Conservation (phyloP, 2,329 filamentous ascomycete genomes). For the Chaetomium olivaceum region DNA sequence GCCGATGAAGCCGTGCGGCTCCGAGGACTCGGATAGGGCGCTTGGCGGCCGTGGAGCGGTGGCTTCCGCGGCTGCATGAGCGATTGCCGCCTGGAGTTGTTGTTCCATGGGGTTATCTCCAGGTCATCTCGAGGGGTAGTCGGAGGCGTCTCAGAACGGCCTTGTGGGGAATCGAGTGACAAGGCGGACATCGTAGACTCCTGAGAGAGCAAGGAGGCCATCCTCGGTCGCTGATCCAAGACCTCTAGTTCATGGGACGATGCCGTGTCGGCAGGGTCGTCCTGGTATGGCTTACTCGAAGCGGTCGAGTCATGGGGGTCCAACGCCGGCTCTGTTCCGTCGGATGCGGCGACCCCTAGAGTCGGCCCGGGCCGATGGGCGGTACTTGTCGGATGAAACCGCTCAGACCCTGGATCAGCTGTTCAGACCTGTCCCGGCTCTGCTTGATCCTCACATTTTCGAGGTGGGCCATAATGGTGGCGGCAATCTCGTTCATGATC, state of each 20-base stretch:
- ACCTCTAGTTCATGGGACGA: not conserved
- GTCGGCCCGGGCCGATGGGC: conserved; percentile 3
- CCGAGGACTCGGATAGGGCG: conserved; percentile 4
- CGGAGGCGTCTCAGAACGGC: conserved; percentile 23
- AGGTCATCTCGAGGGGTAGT: conserved; percentile 26
- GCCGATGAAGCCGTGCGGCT: conserved; percentile 29
- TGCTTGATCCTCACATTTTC: conserved; percentile 32
- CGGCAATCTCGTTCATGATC: conserved; percentile 33
- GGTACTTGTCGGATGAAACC: conserved; percentile 31
- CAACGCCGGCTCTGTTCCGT: not conserved
- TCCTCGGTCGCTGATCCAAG: not conserved
- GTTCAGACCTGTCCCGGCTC: conserved; percentile 31
- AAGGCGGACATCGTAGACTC: conserved; percentile 12
- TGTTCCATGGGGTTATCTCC: conserved; percentile 22
- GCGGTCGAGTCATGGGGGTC: not conserved
- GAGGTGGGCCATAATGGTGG: conserved; percentile 34
- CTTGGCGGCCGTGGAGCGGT: not conserved
- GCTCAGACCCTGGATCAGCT: conserved; percentile 33
- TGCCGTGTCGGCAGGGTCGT: not conserved
- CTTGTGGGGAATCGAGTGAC: conserved; percentile 5
- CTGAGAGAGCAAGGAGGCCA: conserved; percentile 17
- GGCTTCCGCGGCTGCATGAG: not conserved
- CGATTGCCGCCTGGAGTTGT: conserved; percentile 7
- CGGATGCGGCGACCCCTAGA: not conserved
- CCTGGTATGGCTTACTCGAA: not conserved